Evolutionary conservation across 805 yeast species (phyloP).

Genomic region (Spathaspora girioi): DNA sequence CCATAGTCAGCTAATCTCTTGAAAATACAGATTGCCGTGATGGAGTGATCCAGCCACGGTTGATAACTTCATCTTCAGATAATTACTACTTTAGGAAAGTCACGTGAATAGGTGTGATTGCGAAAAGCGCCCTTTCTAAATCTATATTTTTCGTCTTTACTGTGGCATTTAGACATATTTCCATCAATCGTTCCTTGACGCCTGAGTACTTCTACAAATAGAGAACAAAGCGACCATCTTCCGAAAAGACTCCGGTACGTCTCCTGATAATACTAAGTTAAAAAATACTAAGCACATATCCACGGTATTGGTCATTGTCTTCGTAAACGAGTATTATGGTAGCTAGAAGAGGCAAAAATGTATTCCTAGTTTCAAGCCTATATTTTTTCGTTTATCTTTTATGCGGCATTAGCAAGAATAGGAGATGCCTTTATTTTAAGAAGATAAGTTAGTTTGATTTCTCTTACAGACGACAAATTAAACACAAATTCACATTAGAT

Average conservation of each 20-base stretch:
- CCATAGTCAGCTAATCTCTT: not conserved
- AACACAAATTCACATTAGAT: not conserved
- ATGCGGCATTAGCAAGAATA: not conserved
- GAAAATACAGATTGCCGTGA: not conserved
- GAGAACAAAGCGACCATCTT: too few relatives aligned
- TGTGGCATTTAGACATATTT: not conserved
- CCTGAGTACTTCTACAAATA: too few relatives aligned
- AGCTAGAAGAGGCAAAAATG: too few relatives aligned
- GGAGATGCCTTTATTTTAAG: not conserved
- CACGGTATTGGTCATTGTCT: too few relatives aligned
- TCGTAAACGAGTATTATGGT: not conserved
- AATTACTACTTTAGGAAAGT: not conserved
- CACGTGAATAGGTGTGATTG: conserved; percentile 2
- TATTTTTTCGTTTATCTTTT: not conserved
- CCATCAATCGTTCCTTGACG: too few relatives aligned
- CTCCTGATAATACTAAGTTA: too few relatives aligned
- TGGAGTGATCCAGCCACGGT: not conserved
- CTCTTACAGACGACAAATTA: not conserved
- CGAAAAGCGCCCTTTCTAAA: not conserved
- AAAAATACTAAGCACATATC: too few relatives aligned
- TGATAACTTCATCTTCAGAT: not conserved
- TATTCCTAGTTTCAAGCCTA: not conserved
- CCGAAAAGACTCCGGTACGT: too few relatives aligned
- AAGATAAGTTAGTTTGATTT: not conserved
- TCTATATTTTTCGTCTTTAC: too few relatives aligned